Percentiles rank a stretch among this genome's conserved stretches.
Evolutionary conservation across 345 rosid species (phyloP).

Genomic region (Salix exigua): DNA sequence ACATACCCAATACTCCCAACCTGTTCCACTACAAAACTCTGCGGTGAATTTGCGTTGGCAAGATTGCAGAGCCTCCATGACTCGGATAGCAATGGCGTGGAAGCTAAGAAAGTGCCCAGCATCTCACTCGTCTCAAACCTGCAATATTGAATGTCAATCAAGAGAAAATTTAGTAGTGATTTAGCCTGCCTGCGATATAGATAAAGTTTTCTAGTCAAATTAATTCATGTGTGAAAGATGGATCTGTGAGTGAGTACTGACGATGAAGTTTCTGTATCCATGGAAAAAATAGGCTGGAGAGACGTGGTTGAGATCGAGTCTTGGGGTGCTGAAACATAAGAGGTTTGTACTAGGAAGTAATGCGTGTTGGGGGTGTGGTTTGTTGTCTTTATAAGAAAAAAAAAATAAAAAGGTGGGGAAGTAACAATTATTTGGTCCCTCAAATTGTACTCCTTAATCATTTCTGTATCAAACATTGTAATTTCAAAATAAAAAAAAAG

Average conservation of each 20-base stretch:
- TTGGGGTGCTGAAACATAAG: neutral
- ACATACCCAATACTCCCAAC: constrained; percentile 43
- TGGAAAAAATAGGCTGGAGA: neutral
- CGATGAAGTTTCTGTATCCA: constrained; percentile 35
- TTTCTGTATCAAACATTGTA: too few species aligned
- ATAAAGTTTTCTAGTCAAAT: neutral
- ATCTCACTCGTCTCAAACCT: constrained; percentile 81
- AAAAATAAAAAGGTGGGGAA: neutral
- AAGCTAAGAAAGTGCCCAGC: constrained; percentile 51
- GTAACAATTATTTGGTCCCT: neutral
- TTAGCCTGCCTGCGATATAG: neutral
- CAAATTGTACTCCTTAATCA: neutral
- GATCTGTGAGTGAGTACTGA: constrained; percentile 3
- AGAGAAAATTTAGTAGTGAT: neutral
- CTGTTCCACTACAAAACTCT: constrained; percentile 25
- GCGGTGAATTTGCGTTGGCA: constrained; percentile 18
- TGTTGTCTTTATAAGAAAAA: neutral
- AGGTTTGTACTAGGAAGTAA: neutral
- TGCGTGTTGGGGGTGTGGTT: neutral
- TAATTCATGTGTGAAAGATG: neutral
- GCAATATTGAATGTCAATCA: neutral
- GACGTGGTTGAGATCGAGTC: neutral
- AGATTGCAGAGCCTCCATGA: constrained; percentile 57
- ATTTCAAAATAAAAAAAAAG: too few species aligned
- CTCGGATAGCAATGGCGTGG: constrained; percentile 48